Evolutionary conservation across 176 grass and related monocot genomes (phyloP).

Genomic region (Eragrostis curvula): DNA sequence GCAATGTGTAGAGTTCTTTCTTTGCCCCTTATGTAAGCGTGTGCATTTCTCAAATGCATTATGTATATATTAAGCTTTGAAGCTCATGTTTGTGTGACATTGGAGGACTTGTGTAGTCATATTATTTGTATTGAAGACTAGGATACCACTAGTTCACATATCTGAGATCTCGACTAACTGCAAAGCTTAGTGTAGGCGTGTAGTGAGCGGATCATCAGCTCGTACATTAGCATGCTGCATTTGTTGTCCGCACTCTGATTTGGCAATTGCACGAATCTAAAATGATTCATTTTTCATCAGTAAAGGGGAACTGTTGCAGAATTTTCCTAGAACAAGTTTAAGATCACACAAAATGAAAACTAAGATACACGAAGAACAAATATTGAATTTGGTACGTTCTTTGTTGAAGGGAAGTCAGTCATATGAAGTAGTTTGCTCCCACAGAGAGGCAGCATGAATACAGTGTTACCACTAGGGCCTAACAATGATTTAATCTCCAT

Average conservation of each 20-base stretch:
- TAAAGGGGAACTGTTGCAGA: too few species aligned
- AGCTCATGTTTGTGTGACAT: neutral
- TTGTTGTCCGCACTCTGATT: too few species aligned
- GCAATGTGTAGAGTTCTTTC: neutral
- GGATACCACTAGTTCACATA: too few species aligned
- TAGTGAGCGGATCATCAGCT: too few species aligned
- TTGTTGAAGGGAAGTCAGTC: neutral
- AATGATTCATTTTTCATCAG: too few species aligned
- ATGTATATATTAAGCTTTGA: neutral
- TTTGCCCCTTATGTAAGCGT: neutral
- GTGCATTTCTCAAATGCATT: neutral
- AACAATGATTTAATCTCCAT: neutral
- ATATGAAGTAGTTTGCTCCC: neutral
- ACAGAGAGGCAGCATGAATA: neutral
- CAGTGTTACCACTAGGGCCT: too few species aligned
- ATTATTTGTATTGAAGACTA: neutral
- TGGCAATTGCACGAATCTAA: too few species aligned
- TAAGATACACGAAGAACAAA: too few species aligned
- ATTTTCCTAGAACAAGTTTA: neutral
- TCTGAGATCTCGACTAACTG: too few species aligned
- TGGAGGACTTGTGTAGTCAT: neutral
- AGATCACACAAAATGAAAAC: neutral
- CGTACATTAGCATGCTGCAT: too few species aligned
- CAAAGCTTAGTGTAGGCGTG: too few species aligned
- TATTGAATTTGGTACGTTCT: neutral